These are phyloP conservation scores for Cladophialophora carrionii DNA, from an alignment of 2,329 filamentous ascomycete genomes.

Conservation along the genomic window DNA sequence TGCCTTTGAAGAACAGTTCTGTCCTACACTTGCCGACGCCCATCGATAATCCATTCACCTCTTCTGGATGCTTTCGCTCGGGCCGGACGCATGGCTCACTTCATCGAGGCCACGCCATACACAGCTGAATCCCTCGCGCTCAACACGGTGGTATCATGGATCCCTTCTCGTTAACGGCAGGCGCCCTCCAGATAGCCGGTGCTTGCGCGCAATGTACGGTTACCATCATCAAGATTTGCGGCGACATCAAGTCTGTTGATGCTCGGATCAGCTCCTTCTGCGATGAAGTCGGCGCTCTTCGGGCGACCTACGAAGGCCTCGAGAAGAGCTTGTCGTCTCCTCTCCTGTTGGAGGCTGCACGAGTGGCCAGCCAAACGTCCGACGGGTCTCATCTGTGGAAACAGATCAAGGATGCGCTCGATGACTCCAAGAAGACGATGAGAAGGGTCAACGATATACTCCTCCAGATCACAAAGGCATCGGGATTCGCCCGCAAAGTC, in stretches of 20 bases:
- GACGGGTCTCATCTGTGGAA: constrained; percentile 35
- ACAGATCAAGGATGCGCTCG: constrained; percentile 31
- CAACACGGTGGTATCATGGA: constrained; percentile 24
- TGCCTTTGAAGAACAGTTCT: not conserved
- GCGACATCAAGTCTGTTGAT: constrained; percentile 34
- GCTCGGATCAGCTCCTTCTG: constrained; percentile 33
- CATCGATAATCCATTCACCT: not conserved
- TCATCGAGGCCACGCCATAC: not conserved
- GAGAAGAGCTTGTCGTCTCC: constrained; percentile 33
- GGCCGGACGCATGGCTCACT: not conserved
- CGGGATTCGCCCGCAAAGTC: constrained; percentile 28
- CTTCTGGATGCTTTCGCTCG: not conserved
- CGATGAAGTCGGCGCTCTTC: constrained; percentile 33
- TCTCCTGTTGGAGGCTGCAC: constrained; percentile 34
- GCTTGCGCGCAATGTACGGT: constrained; percentile 32
- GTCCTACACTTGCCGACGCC: not conserved
- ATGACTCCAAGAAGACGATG: constrained; percentile 35
- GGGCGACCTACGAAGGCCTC: constrained; percentile 34
- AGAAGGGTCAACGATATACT: constrained; percentile 34
- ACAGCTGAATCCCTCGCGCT: not conserved
- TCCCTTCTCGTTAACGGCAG: constrained; percentile 28
- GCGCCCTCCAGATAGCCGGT: constrained; percentile 32
- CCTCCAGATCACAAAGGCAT: constrained; percentile 26
- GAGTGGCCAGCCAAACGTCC: constrained; percentile 31
- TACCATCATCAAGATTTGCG: constrained; percentile 36